Evolutionary conservation across 2,329 filamentous ascomycete genomes (phyloP).

Genomic region (Parastagonospora avenae): DNA sequence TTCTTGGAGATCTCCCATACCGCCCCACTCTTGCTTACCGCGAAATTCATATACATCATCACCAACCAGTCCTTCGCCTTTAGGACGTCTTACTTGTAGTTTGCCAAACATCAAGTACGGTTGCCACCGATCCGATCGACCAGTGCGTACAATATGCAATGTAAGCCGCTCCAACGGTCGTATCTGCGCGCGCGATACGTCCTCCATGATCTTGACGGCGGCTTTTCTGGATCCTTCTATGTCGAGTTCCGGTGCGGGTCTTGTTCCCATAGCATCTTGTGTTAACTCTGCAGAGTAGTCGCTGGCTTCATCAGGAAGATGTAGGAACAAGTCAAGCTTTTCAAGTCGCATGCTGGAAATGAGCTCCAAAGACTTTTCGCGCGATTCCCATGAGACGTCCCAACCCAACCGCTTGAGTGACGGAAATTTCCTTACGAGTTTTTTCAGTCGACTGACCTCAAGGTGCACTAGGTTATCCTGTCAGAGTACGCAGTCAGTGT

Average conservation of each 20-base stretch:
- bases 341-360: constrained; percentile 3
- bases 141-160: constrained; percentile 6
- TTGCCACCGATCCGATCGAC: constrained; percentile 1
- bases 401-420: constrained; percentile 2
- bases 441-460: not conserved
- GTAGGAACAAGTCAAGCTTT: constrained; percentile 7
- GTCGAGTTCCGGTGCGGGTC: not conserved
- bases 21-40: not conserved
- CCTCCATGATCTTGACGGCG: constrained; percentile 4
- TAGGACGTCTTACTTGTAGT: constrained; percentile 4
- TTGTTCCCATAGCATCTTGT: constrained; percentile 3
- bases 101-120: constrained; percentile 4
- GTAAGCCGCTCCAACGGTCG: constrained; percentile 4
- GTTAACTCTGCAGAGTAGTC: not conserved
- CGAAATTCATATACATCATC: not conserved
- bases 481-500: too few species aligned
- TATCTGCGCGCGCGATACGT: constrained; percentile 1
- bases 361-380: not conserved
- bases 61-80: not conserved
- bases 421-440: constrained; percentile 1
- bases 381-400: not conserved
- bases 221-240: not conserved
- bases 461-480: not conserved
- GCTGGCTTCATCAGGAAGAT: constrained; percentile 1
- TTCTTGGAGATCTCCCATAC: not conserved